Evolutionary conservation across 2,329 filamentous ascomycete genomes (phyloP), one percentile per base, ranked within the genome.

Genomic region (Trichoderma endophyticum): DNA sequence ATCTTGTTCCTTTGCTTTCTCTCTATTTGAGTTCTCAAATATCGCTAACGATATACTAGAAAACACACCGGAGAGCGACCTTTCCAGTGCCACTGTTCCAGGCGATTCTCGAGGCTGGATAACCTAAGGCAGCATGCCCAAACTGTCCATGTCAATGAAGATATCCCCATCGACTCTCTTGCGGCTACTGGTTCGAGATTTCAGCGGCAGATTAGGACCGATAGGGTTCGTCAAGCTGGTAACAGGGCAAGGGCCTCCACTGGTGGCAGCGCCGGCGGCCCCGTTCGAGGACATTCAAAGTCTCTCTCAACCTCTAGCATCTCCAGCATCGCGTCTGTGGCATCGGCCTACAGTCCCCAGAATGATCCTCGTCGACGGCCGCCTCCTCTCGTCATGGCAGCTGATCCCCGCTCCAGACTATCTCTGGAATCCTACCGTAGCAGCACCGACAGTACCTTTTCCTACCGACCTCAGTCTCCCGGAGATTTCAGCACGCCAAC

Each of bases 61-160:
- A 98, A 98, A 88, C 96, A 99, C 79, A 99, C 96, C 0, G 96
- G 96, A 68, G 96, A 99, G 84, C 91, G 96, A 32, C 96, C 96
- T 0, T 99, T 98, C 78, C 93, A 97, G 81, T 99, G 96, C 76
- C 96, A 98, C 81, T 99, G 96, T 82, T 93, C 92, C 3, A 90
- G 96, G 65, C 90, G 94, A 70, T 99, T 99, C 80, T 98, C 96
- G 11, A 90, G 95, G 63, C 88, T 98, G 60, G 95, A 99, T 81
- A 99, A 99, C 79, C 85, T 99, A 66, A 90, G 96, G 72, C 96
- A 99, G 80, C 96, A 99, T 85, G 96, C 96, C 59, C 95, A 98
- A 81, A 98, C 96, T 0, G 96, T 99, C 1, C 96, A 99, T 80
- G 93, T 97, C 72, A 98, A 98, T 80, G 96, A 98, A 80, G 94